phyloP scores from a whole-genome alignment of 345 rosid species.

The Acer yangbiense region DNA sequence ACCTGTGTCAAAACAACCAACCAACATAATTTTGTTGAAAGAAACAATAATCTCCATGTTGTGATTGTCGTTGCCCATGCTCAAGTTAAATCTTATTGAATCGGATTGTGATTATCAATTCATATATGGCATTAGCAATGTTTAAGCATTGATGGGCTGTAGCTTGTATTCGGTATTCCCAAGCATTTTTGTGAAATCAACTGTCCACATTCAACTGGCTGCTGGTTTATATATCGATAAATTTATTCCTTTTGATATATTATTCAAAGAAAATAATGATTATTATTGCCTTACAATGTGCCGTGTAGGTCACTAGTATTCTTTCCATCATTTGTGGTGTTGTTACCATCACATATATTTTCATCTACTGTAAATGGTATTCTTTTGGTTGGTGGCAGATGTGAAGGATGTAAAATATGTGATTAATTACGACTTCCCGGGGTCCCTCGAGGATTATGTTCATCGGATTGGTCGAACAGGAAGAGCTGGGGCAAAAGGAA shows the following conservation, averaged over 20 bases:
- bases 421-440: constrained; percentile 97
- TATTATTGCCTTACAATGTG: too few species aligned
- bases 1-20: neutral
- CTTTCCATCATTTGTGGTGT: too few species aligned
- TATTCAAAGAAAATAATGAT: neutral
- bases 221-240: neutral
- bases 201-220: neutral
- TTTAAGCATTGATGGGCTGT: too few species aligned
- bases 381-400: constrained; percentile 53
- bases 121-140: neutral
- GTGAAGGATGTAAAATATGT: constrained; percentile 97
- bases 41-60: neutral
- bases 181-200: too few species aligned
- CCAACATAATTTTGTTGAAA: neutral
- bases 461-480: constrained; percentile 98
- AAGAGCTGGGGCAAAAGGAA: constrained; percentile 99
- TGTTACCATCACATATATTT: too few species aligned
- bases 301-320: too few species aligned
- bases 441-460: constrained; percentile 97
- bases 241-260: neutral
- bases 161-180: too few species aligned
- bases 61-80: neutral
- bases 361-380: neutral
- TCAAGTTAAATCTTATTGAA: neutral
- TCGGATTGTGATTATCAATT: neutral